Conservation (phyloP, 2,329 filamentous ascomycete species). For the Colletotrichum sp. region DNA sequence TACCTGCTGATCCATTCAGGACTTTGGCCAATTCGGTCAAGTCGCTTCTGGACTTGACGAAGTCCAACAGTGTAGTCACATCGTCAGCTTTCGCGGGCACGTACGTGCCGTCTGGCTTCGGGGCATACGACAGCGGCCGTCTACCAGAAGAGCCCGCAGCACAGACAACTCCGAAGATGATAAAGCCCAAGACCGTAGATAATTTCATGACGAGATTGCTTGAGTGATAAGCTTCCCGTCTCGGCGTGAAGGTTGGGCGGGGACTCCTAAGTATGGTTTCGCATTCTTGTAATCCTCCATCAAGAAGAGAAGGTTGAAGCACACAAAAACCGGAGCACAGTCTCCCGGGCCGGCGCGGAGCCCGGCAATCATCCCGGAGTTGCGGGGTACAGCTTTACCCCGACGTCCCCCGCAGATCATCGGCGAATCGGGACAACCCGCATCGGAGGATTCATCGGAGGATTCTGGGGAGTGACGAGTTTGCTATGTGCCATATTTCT, state of each 20-base stretch:
- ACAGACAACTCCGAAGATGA: background rate
- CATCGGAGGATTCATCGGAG: background rate
- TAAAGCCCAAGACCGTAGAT: background rate
- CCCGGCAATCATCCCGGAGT: background rate
- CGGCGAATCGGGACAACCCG: background rate
- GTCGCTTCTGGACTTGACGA: background rate
- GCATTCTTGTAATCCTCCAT: background rate
- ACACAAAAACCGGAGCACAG: background rate
- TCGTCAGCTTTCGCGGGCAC: background rate
- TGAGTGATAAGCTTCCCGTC: background rate
- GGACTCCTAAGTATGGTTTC: background rate
- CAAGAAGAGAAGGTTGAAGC: fast-evolving
- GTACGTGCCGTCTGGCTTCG: background rate
- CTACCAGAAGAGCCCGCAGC: background rate
- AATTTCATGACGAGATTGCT: background rate
- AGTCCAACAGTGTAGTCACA: background rate
- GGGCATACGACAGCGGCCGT: background rate
- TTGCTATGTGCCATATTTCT: background rate
- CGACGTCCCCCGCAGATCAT: background rate
- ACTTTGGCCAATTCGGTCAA: background rate
- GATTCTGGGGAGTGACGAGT: background rate
- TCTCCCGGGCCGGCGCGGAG: background rate
- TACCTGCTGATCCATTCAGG: background rate
- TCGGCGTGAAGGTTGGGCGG: fast-evolving
- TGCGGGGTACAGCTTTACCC: background rate